A percentile compares a stretch with the other conserved stretches of the same genome.
phyloP scores from a whole-genome alignment of 495 filamentous ascomycete species.

The Xylaria bambusicola region DNA sequence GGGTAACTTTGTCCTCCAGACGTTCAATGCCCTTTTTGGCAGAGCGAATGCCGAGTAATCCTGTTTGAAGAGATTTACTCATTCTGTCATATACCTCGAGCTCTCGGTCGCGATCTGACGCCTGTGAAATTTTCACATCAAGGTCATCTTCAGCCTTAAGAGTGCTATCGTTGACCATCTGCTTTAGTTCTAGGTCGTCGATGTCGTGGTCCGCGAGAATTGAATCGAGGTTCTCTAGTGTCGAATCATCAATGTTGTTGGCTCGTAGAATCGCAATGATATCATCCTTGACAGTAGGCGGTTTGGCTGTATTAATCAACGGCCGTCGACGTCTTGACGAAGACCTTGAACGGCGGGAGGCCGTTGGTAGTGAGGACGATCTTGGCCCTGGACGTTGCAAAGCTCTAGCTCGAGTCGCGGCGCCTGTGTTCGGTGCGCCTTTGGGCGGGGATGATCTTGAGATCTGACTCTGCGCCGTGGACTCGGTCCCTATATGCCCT shows the following conservation, averaged over 20 bases:
- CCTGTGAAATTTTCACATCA: conserved; percentile 28
- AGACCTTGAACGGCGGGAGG: conserved; percentile 30
- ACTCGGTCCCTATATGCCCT: background rate
- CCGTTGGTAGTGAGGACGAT: conserved; percentile 28
- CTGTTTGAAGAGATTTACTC: conserved; percentile 58
- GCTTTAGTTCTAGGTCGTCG: conserved; percentile 25
- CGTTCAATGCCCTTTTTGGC: conserved; percentile 66
- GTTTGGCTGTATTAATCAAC: conserved; percentile 51
- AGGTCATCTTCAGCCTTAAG: conserved; percentile 39
- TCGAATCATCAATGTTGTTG: conserved; percentile 56
- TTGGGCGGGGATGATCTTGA: conserved; percentile 20
- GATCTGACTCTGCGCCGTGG: conserved; percentile 16
- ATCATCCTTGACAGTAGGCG: conserved; percentile 51
- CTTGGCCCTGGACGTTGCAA: conserved; percentile 17
- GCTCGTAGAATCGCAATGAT: conserved; percentile 48
- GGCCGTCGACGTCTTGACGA: conserved; percentile 38
- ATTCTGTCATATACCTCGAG: conserved; percentile 59
- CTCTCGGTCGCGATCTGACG: conserved; percentile 44
- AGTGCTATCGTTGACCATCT: conserved; percentile 32
- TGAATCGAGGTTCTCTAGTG: conserved; percentile 51
- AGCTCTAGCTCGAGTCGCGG: background rate
- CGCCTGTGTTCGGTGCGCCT: background rate
- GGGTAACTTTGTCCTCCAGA: conserved; percentile 62
- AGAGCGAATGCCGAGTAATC: conserved; percentile 63
- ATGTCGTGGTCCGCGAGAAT: conserved; percentile 36